Percentiles rank a stretch among this genome's conserved stretches.
Evolutionary conservation across 345 rosid species (phyloP).

Genomic region (Brassica juncea): DNA sequence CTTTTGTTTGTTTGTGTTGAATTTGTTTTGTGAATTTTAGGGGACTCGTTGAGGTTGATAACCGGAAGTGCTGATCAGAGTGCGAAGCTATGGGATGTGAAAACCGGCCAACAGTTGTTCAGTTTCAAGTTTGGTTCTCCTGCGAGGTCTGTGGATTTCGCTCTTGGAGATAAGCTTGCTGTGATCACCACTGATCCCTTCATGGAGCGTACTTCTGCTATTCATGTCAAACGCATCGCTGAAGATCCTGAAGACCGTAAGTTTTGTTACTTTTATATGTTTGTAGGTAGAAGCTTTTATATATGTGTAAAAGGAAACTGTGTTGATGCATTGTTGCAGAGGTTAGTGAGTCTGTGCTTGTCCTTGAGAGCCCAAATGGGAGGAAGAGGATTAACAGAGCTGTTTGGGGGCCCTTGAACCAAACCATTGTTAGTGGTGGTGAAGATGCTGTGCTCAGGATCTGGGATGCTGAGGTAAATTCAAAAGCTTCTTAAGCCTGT

Average conservation of each 20-base stretch:
- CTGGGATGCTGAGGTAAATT: slow-evolving; percentile 94
- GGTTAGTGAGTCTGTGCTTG: slow-evolving; percentile 61
- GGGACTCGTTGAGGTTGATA: slow-evolving; percentile 71
- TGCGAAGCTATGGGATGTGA: slow-evolving; percentile 86
- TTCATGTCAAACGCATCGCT: slow-evolving; percentile 78
- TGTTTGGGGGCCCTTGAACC: slow-evolving; percentile 91
- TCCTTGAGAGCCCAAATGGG: slow-evolving; percentile 74
- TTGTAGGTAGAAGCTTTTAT: neutral
- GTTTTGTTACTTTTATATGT: slow-evolving; percentile 17
- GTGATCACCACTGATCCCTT: slow-evolving; percentile 91
- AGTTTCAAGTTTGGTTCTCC: slow-evolving; percentile 79
- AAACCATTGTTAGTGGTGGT: slow-evolving; percentile 80
- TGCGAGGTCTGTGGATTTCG: slow-evolving; percentile 79
- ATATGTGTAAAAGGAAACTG: neutral
- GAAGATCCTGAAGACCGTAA: slow-evolving; percentile 74
- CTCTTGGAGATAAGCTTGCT: slow-evolving; percentile 84
- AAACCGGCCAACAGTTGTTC: slow-evolving; percentile 64
- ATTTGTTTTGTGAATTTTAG: slow-evolving; percentile 32
- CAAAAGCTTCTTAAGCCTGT: neutral
- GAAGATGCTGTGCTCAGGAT: slow-evolving; percentile 81
- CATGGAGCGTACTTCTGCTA: slow-evolving; percentile 79
- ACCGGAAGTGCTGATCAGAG: slow-evolving; percentile 96
- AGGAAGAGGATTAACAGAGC: slow-evolving; percentile 77
- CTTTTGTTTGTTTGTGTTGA: neutral
- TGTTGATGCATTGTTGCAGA: slow-evolving; percentile 49